phyloP scores from a whole-genome alignment of 495 filamentous ascomycete genomes.

The Penicillium verhagenii region DNA sequence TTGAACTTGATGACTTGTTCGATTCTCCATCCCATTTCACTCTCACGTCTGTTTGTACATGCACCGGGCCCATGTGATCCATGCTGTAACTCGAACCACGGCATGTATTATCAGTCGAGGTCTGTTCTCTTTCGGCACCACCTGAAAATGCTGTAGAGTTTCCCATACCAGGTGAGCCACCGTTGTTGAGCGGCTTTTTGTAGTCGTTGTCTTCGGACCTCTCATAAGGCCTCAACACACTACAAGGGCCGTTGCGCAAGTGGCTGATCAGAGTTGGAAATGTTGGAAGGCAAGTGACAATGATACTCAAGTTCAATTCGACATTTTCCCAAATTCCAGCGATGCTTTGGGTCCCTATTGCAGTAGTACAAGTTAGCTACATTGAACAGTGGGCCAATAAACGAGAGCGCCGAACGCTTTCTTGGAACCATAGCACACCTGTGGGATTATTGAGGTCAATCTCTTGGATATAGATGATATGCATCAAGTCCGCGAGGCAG shows the following conservation, averaged over 20 bases:
- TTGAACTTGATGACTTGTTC: no score
- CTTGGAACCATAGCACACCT: neutral
- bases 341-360: neutral
- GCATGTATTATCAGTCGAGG: neutral
- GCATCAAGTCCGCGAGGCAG: neutral
- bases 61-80: neutral
- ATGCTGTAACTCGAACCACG: neutral
- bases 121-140: neutral
- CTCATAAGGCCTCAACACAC: neutral
- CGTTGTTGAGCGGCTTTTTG: neutral
- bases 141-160: neutral
- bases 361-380: neutral
- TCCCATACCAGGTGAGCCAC: neutral
- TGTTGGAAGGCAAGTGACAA: neutral
- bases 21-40: neutral
- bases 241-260: neutral
- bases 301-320: neutral
- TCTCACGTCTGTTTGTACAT: neutral
- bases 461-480: neutral
- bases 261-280: neutral
- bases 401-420: neutral
- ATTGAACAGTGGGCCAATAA: neutral
- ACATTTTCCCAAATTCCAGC: neutral
- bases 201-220: neutral
- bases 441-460: neutral